These are phyloP conservation scores for Albophoma yamanashiensis DNA, from an alignment of 2,329 filamentous ascomycete species.

Conservation along the genomic window DNA sequence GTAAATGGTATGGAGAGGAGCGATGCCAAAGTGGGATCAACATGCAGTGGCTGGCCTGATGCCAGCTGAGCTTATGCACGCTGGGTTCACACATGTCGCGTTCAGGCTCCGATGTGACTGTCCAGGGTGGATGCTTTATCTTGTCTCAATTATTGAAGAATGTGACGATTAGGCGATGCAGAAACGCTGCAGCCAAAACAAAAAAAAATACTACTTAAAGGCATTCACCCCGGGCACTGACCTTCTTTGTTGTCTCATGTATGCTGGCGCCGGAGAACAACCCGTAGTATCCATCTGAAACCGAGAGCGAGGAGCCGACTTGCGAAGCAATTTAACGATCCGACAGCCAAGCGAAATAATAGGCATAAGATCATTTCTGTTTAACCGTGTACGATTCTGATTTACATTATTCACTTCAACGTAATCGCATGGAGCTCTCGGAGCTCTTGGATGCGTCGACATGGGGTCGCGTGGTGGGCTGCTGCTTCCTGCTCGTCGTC, in stretches of 20 bases:
- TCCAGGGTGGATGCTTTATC: not conserved
- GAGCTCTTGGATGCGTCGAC: conserved; percentile 11
- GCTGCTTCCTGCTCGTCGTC: conserved; percentile 20
- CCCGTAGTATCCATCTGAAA: too few species aligned
- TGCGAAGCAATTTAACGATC: not conserved
- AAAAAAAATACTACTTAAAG: too few species aligned
- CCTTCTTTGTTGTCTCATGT: too few species aligned
- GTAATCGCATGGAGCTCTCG: not conserved
- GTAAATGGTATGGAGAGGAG: not conserved
- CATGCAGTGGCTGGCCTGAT: not conserved
- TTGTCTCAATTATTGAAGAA: not conserved
- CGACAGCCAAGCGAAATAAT: not conserved
- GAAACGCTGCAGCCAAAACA: too few species aligned
- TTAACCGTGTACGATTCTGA: not conserved
- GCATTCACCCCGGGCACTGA: too few species aligned
- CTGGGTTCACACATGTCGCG: not conserved
- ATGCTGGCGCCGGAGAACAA: too few species aligned
- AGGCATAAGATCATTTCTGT: not conserved
- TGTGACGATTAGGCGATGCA: too few species aligned
- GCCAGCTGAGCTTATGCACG: not conserved
- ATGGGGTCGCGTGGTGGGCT: conserved; percentile 14
- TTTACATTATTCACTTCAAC: not conserved
- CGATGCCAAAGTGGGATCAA: not conserved
- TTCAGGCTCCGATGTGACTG: not conserved
- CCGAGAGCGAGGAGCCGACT: not conserved